Evolutionary conservation across 2,329 filamentous ascomycete genomes (phyloP).

Genomic region (Fusarium sp.): DNA sequence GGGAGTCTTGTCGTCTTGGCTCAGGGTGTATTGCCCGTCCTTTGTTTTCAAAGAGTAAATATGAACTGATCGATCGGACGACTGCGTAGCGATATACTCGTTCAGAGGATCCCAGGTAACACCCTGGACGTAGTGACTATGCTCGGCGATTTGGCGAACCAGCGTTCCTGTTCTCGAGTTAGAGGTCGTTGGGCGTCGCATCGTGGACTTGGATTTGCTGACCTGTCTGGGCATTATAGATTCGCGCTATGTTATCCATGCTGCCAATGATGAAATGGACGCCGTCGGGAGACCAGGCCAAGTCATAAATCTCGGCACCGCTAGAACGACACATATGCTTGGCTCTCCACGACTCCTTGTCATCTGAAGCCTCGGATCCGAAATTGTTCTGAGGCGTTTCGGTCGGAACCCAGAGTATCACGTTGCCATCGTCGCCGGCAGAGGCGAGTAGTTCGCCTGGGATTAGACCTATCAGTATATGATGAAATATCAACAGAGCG

Average conservation of each 20-base stretch:
- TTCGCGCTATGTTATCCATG: constrained; percentile 98
- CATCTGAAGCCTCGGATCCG: constrained; percentile 86
- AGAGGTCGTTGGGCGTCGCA: constrained; percentile 1
- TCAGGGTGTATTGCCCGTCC: constrained; percentile 91
- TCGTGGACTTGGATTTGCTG: constrained; percentile 43
- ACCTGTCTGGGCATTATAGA: constrained; percentile 95
- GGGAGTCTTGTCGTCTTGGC: constrained; percentile 72
- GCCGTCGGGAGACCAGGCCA: constrained; percentile 98
- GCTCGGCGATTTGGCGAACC: constrained; percentile 94
- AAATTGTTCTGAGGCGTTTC: constrained; percentile 77
- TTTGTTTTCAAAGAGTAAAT: constrained; percentile 97
- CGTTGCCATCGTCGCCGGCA: constrained; percentile 96
- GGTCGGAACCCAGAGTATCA: constrained; percentile 94
- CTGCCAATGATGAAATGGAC: constrained; percentile 97
- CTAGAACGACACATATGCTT: constrained; percentile 98
- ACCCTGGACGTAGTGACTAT: constrained; percentile 98
- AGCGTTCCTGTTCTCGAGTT: constrained; percentile 59
- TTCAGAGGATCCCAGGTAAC: constrained; percentile 98
- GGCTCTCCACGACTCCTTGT: constrained; percentile 96
- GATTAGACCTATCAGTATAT: constrained; percentile 26
- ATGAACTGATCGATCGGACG: constrained; percentile 96
- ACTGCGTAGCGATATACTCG: constrained; percentile 98
- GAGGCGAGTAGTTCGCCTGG: constrained; percentile 92
- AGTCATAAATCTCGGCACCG: constrained; percentile 95
- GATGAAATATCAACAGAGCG: neutral